phyloP scores from a whole-genome alignment of 2,329 filamentous ascomycete genomes.

The Colletotrichum salicis region DNA sequence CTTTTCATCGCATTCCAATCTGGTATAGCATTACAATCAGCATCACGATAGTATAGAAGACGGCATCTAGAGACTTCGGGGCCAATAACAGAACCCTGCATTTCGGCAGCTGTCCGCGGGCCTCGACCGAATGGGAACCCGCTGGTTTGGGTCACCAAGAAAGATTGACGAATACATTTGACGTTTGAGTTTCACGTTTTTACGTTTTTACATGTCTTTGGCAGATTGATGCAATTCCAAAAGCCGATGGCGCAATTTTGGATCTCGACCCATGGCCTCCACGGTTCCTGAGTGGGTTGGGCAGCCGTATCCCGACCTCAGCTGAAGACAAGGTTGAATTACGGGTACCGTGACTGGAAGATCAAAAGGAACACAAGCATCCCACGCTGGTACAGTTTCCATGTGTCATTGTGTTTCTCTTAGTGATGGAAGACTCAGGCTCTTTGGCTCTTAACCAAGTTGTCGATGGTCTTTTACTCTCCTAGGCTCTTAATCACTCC shows the following conservation, averaged over 20 bases:
- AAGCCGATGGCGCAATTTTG: conserved; percentile 27
- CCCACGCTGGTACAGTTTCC: not conserved
- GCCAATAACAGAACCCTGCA: conserved; percentile 18
- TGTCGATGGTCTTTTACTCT: not conserved
- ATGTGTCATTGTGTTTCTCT: not conserved
- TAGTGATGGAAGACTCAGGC: not conserved
- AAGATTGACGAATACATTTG: not conserved
- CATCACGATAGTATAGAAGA: not conserved
- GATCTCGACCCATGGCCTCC: not conserved
- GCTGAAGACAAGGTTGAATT: not conserved
- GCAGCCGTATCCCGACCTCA: conserved; percentile 5
- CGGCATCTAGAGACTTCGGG: not conserved
- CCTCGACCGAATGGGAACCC: not conserved
- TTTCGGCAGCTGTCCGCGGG: not conserved
- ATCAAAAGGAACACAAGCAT: not conserved
- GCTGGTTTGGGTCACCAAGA: not conserved
- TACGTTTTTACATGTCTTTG: not conserved
- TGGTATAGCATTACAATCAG: not conserved
- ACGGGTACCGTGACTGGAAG: not conserved
- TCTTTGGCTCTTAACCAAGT: not conserved
- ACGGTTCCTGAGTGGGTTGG: not conserved
- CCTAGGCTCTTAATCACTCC: no score
- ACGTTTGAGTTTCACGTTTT: not conserved
- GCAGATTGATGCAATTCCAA: conserved; percentile 24
- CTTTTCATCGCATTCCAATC: not conserved